These are phyloP conservation scores for Fusarium citri DNA, from an alignment of 2,329 filamentous ascomycete genomes.

Conservation along the genomic window DNA sequence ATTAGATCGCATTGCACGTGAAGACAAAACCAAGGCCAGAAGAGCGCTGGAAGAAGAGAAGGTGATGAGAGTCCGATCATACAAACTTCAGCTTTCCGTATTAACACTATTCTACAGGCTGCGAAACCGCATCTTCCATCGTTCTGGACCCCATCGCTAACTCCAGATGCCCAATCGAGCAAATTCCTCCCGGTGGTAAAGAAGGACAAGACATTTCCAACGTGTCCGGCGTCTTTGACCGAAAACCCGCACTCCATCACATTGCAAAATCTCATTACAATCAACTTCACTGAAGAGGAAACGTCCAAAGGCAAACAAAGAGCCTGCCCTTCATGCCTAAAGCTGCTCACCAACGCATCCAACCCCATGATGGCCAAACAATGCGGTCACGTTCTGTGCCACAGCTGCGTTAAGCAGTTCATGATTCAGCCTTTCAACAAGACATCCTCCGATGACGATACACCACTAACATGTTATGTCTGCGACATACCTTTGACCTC, in stretches of 20 bases:
- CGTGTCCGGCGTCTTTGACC: slow-evolving; percentile 80
- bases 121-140: slow-evolving; percentile 79
- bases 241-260: slow-evolving; percentile 78
- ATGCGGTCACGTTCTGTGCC: slow-evolving; percentile 92
- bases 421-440: slow-evolving; percentile 69
- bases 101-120: slow-evolving; percentile 55
- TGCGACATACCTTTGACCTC: slow-evolving; percentile 82
- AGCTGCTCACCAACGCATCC: slow-evolving; percentile 82
- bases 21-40: slow-evolving; percentile 77
- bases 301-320: slow-evolving; percentile 58
- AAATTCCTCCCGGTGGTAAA: slow-evolving; percentile 68
- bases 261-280: slow-evolving; percentile 79
- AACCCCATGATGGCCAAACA: slow-evolving; percentile 86
- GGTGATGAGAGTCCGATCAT: slow-evolving; percentile 53
- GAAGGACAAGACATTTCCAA: slow-evolving; percentile 73
- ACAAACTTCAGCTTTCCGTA: not conserved
- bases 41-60: slow-evolving; percentile 79
- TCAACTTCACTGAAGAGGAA: slow-evolving; percentile 81
- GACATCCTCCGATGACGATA: slow-evolving; percentile 58
- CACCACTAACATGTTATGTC: slow-evolving; percentile 76
- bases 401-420: slow-evolving; percentile 85
- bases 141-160: slow-evolving; percentile 93
- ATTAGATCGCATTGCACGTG: slow-evolving; percentile 73
- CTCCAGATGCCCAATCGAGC: slow-evolving; percentile 64
- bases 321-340: slow-evolving; percentile 87